Evolutionary conservation across 2,329 filamentous ascomycete species (phyloP), one percentile per base, ranked within the genome.

Genomic region (Cercospora zeina): DNA sequence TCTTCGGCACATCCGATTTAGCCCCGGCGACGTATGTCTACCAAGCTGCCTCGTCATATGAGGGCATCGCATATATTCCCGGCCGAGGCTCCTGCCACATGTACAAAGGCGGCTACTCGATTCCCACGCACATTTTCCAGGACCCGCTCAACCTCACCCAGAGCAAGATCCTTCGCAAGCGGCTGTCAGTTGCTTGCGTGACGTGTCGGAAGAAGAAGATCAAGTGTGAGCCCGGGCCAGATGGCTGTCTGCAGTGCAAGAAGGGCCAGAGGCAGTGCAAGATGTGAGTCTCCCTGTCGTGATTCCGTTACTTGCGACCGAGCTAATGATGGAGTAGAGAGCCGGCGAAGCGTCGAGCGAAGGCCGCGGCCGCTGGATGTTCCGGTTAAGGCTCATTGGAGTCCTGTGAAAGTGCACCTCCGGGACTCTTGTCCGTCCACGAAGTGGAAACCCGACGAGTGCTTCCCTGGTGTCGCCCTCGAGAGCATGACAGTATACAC

Each of bases 161-260:
- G 39, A 61, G 54, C 54, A 64, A 64, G 34, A 58, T 64, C n/a
- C 62, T 61, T 13, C 51, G 62, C 19, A 64, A 64, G 53, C 54
- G 62, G n/a, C 45, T 64, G n/a, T 59, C 59, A n/a, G 56, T 61
- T 14, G 62, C 62, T 19, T 64, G 62, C 34, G 42, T 54, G 21
- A 58, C 49, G 8, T 64, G 62, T 36, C 27, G 62, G 16, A 55
- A 58, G 39, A 64, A 64, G 62, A 64, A 64, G 36, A 61, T 64
- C 45, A 56, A 61, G 53, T 64, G 62, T 45, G 62, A 64, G 51
- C 62, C 62, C 21, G 47, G 50, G 8, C 54, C 54, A 13, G 60
- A 57, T 10, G 60, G 49, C 2, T 64, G 62, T 59, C 31, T 64
- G 19, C 62, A 64, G 33, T 64, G 62, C 31, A 53, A 62, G 42